Conservation (phyloP, 2,329 filamentous ascomycete genomes). For the Talaromyces sp. region DNA sequence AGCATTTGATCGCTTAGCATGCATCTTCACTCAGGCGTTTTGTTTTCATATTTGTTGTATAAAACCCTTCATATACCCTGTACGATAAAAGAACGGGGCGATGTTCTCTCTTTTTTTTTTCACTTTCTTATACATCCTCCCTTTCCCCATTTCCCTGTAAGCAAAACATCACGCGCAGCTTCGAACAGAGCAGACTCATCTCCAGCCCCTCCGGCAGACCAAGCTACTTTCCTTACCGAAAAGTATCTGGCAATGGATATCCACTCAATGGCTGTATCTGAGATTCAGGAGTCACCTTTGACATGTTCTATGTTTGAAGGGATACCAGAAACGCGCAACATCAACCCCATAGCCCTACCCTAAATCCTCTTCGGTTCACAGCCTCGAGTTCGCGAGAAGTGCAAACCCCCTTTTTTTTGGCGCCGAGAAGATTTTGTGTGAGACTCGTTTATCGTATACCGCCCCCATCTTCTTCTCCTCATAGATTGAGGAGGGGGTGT, state of each 20-base stretch:
- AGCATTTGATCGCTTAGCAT: slow-evolving; percentile 1
- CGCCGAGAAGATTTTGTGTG: neutral
- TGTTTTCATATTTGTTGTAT: slow-evolving; percentile 24
- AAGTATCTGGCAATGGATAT: neutral
- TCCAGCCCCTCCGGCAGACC: slow-evolving; percentile 40
- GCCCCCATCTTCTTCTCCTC: neutral
- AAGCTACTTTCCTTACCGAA: neutral
- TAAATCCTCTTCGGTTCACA: neutral
- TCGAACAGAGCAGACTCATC: slow-evolving; percentile 52
- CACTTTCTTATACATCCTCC: neutral
- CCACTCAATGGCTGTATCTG: neutral
- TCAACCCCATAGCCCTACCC: slow-evolving; percentile 24
- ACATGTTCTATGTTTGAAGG: slow-evolving; percentile 12
- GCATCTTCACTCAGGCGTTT: slow-evolving; percentile 18
- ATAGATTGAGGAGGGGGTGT: neutral
- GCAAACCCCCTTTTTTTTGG: neutral
- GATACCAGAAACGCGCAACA: slow-evolving; percentile 49
- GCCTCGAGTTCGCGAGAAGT: neutral
- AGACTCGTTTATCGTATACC: slow-evolving; percentile 14
- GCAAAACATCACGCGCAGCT: slow-evolving; percentile 43
- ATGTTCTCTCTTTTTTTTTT: neutral
- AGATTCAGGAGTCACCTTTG: slow-evolving; percentile 18
- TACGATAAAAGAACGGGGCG: slow-evolving; percentile 22
- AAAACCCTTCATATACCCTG: slow-evolving; percentile 19
- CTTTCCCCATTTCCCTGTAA: neutral